Evolutionary conservation across 2,329 filamentous ascomycete species (phyloP).

Genomic region (Alternaria novae-zelandiae): DNA sequence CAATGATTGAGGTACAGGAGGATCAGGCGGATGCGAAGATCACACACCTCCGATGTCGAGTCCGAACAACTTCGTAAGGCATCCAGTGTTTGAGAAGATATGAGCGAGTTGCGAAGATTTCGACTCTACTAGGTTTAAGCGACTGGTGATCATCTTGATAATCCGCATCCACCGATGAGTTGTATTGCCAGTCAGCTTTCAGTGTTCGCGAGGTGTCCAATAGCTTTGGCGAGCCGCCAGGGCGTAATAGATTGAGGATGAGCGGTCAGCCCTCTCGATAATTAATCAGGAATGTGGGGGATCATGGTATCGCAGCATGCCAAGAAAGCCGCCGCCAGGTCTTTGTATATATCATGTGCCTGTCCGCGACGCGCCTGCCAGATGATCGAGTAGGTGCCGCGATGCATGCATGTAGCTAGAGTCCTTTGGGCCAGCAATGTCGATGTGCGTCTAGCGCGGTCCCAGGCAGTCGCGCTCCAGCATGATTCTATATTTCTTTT

Average conservation of each 20-base stretch:
- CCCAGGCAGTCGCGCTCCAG: background rate
- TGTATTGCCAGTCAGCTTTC: background rate
- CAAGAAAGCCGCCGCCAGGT: background rate
- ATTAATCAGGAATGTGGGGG: background rate
- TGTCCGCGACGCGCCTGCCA: background rate
- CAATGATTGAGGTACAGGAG: background rate
- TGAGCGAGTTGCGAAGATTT: background rate
- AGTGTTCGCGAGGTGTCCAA: background rate
- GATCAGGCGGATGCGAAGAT: background rate
- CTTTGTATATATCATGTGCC: background rate
- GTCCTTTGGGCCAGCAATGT: background rate
- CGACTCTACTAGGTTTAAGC: background rate
- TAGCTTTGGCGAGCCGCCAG: background rate
- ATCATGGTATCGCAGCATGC: background rate
- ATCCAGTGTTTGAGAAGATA: slow-evolving; percentile 4
- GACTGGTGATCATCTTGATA: background rate
- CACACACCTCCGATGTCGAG: background rate
- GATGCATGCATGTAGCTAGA: background rate
- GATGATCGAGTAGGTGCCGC: background rate
- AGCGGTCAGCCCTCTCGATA: background rate
- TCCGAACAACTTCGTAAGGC: background rate
- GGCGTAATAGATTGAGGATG: slow-evolving; percentile 1
- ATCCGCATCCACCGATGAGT: background rate
- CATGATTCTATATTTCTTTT: background rate
- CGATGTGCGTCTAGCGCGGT: background rate